Evolutionary conservation across 2,329 filamentous ascomycete species (phyloP).

Genomic region (Diplodia sapinea): DNA sequence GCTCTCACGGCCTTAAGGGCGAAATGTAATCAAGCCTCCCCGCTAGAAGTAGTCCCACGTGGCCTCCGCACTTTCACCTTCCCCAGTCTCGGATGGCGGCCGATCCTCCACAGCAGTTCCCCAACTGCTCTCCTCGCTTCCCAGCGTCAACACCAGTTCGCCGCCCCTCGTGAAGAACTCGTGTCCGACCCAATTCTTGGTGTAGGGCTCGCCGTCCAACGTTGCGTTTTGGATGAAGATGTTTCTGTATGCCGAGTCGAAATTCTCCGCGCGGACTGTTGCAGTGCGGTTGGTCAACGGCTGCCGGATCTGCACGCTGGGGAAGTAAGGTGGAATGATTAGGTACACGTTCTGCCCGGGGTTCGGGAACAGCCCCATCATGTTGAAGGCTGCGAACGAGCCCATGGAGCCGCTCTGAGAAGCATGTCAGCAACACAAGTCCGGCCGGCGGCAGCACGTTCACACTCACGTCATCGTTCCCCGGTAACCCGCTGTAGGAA

Average conservation of each 20-base stretch:
- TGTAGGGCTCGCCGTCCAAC: slow-evolving; percentile 51
- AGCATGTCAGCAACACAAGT: background rate
- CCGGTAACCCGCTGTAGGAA: slow-evolving; percentile 50
- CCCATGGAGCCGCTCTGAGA: slow-evolving; percentile 51
- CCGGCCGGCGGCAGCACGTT: too few relatives aligned
- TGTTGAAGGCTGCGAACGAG: slow-evolving; percentile 51
- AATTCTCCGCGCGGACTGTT: slow-evolving; percentile 50
- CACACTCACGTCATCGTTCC: slow-evolving; percentile 50
- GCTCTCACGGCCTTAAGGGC: background rate
- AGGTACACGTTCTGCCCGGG: slow-evolving; percentile 57
- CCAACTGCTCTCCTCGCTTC: slow-evolving; percentile 52
- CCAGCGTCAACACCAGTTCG: slow-evolving; percentile 51
- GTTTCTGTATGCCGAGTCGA: slow-evolving; percentile 49
- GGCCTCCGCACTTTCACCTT: background rate
- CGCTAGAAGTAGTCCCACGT: background rate
- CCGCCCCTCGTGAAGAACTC: slow-evolving; percentile 53
- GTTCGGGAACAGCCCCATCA: slow-evolving; percentile 55
- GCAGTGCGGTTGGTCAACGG: slow-evolving; percentile 51
- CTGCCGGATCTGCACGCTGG: slow-evolving; percentile 48
- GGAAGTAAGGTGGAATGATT: slow-evolving; percentile 55
- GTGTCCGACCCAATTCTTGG: slow-evolving; percentile 54
- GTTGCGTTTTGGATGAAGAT: slow-evolving; percentile 54
- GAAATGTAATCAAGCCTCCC: background rate
- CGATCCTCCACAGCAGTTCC: slow-evolving; percentile 51
- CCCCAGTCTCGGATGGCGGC: slow-evolving; percentile 42